Base-by-base conservation (phyloP, 2,329 filamentous ascomycete genomes). In the Xylariaceae sp. region DNA sequence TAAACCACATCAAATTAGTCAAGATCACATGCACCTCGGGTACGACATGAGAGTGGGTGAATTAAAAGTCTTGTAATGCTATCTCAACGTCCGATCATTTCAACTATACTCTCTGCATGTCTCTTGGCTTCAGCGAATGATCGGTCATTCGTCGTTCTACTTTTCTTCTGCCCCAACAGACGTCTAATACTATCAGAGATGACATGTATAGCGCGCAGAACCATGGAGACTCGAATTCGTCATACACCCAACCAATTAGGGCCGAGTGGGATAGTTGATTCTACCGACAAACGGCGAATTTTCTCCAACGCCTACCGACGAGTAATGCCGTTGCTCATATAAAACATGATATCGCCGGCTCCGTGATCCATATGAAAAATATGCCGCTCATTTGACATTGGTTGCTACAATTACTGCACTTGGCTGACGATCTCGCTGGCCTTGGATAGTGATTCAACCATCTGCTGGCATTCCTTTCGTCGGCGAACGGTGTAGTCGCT, bases 401-500 rank as follows among this genome's bases (percentile, higher is more conserved):
- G 17, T 38, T 38, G 12, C 35, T 17, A 51, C 35, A 27, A 48
- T 31, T 76, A 83, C 76, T 83, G 80, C 49, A 86, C 83, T 68
- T 86, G 82, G 72, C 89, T 91, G 68, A 99, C 94, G 73, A 99
- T 97, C 77, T 99, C 94, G 71, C 85, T 94, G 49, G 94, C 94
- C 71, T 88, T 87, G 60, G 80, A 75, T 65, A 99, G 77, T 48
- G 89, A 95, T 72, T 99, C 94, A 45, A 99, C 94, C 94, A 99
- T 99, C 73, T 96, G 90, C 73, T 95, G 90, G 73, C 94, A 99
- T 72, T 99, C 94, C 78, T 99, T 99, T 69, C 94, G 82, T 70
- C 94, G 81, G 63, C 92, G 84, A 64, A 95, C 80, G 3, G 94
- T 99, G 78, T 96, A 97, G 71, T 99, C 94, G 67, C 89, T 95